Evolutionary conservation across 2,329 filamentous ascomycete genomes (phyloP).

Genomic region (Paradendryphiella salina): DNA sequence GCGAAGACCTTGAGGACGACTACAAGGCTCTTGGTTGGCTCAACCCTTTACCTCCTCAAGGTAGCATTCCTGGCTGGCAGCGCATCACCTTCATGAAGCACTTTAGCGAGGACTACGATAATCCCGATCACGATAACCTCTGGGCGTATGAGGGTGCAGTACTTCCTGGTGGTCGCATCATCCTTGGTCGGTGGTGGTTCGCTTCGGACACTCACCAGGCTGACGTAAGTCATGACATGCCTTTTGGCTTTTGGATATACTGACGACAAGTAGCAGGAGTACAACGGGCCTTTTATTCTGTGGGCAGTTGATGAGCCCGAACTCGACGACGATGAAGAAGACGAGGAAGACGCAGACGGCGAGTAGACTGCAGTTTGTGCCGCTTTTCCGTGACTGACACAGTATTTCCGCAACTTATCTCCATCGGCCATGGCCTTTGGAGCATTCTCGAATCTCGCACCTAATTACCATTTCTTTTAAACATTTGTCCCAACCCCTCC

Average conservation of each 20-base stretch:
- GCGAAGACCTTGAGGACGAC: conserved; percentile 43
- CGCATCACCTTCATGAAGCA: conserved; percentile 60
- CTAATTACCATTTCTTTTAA: neutral
- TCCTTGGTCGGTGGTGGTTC: conserved; percentile 55
- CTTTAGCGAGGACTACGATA: conserved; percentile 40
- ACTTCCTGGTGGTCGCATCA: conserved; percentile 52
- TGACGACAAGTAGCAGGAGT: conserved; percentile 23
- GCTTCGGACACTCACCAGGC: conserved; percentile 34
- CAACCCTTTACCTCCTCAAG: conserved; percentile 54
- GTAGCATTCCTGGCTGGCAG: conserved; percentile 56
- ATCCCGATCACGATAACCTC: conserved; percentile 41
- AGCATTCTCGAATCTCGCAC: neutral
- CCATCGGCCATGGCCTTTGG: neutral
- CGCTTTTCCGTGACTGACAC: too few species aligned
- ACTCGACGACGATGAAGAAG: conserved; percentile 1
- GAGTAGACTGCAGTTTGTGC: neutral
- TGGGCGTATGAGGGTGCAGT: conserved; percentile 57
- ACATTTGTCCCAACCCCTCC: neutral
- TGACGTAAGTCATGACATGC: conserved; percentile 20
- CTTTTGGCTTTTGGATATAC: neutral
- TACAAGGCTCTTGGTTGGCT: conserved; percentile 53
- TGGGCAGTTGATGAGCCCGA: conserved; percentile 46
- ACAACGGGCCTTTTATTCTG: conserved; percentile 33
- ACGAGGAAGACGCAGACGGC: conserved; percentile 1
- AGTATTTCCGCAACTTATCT: neutral